phyloP scores from a whole-genome alignment of 305 asterid species.

The Solanum hybrid region DNA sequence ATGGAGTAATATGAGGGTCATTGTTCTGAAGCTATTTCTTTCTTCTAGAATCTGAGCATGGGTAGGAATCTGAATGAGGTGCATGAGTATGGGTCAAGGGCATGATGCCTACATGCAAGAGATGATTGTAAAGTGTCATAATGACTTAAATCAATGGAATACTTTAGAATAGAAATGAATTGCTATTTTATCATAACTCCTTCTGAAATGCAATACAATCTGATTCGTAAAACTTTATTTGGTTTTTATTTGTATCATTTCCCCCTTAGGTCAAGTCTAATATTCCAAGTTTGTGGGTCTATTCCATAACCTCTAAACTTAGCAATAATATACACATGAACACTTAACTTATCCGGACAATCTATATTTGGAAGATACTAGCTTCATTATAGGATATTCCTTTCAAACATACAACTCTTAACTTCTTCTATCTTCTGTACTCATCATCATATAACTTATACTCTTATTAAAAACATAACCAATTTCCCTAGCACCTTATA shows the following conservation, averaged over 20 bases:
- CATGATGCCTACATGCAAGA: background rate
- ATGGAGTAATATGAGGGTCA: background rate
- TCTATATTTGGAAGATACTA: background rate
- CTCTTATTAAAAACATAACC: background rate
- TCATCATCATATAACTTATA: background rate
- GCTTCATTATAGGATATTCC: background rate
- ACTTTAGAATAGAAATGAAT: background rate
- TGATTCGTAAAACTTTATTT: background rate
- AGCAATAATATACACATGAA: background rate
- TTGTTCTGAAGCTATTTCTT: background rate
- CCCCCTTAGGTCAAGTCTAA: background rate
- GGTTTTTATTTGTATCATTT: background rate
- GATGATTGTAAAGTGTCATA: background rate
- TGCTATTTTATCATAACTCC: no score
- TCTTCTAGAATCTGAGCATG: background rate
- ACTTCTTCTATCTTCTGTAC: background rate
- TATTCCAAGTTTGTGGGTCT: background rate
- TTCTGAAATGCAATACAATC: no score
- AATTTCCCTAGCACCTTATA: background rate
- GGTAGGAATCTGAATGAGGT: background rate
- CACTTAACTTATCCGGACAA: background rate
- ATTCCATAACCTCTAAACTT: background rate
- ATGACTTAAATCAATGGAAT: background rate
- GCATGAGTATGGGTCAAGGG: background rate
- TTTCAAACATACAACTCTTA: background rate